phyloP scores from a whole-genome alignment of 495 filamentous ascomycete genomes.

The Immersiella caudata region DNA sequence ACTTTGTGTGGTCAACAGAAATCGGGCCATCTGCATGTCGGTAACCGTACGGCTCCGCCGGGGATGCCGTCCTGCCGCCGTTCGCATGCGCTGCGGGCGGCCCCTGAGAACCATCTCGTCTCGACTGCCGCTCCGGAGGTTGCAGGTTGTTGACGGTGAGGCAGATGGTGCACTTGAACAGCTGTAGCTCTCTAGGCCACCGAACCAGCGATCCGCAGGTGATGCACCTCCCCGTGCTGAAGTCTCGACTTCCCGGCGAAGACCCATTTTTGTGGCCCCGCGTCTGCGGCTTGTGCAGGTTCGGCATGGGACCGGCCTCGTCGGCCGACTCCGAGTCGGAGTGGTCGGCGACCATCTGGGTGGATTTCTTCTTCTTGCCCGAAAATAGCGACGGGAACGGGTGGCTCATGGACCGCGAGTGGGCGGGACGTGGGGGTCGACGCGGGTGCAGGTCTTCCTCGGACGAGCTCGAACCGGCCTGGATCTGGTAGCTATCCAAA shows the following conservation, averaged over 20 bases:
- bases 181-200: slow-evolving; percentile 75
- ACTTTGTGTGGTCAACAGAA: slow-evolving; percentile 38
- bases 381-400: slow-evolving; percentile 69
- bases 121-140: slow-evolving; percentile 36
- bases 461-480: slow-evolving; percentile 47
- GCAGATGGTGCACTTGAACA: slow-evolving; percentile 85
- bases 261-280: slow-evolving; percentile 35
- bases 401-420: slow-evolving; percentile 75
- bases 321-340: slow-evolving; percentile 36
- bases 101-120: slow-evolving; percentile 19
- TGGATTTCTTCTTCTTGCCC: slow-evolving; percentile 55
- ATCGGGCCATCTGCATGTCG: slow-evolving; percentile 26
- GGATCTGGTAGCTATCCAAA: slow-evolving; percentile 31
- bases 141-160: slow-evolving; percentile 84
- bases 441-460: slow-evolving; percentile 44
- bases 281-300: slow-evolving; percentile 29
- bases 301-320: slow-evolving; percentile 31
- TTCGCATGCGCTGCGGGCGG: slow-evolving; percentile 16
- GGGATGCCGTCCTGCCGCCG: neutral
- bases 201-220: slow-evolving; percentile 80
- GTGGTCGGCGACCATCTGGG: slow-evolving; percentile 25
- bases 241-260: slow-evolving; percentile 42
- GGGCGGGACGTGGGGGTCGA: slow-evolving; percentile 43
- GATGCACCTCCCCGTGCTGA: slow-evolving; percentile 73
- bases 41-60: slow-evolving; percentile 4